A percentile compares a stretch with the other conserved stretches of the same genome.
Conservation (phyloP, 2,329 filamentous ascomycete genomes). For the Aspergillus brunneoviolaceus region DNA sequence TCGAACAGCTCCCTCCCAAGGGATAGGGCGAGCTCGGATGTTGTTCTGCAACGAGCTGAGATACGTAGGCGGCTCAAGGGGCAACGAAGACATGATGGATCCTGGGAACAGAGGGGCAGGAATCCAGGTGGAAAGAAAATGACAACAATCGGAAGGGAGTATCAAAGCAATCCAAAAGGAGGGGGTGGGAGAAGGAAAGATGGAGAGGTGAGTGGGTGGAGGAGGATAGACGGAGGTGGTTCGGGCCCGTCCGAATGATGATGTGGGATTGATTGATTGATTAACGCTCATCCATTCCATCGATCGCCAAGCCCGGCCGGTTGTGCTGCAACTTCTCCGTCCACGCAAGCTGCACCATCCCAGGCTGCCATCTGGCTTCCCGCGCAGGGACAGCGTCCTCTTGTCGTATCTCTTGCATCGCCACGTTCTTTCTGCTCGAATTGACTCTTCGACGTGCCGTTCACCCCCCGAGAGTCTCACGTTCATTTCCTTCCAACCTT, state of each 20-base stretch:
- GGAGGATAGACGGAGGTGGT: not conserved
- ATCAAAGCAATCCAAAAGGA: slow-evolving; percentile 8
- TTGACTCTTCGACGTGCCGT: slow-evolving; percentile 2
- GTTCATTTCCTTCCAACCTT: slow-evolving; percentile 10
- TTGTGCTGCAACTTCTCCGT: slow-evolving; percentile 14
- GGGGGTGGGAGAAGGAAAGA: slow-evolving; percentile 4
- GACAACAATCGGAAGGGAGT: slow-evolving; percentile 11
- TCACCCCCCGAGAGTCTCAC: slow-evolving; percentile 3
- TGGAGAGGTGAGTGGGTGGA: no score
- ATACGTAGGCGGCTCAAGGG: slow-evolving; percentile 87
- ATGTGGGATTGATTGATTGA: not conserved
- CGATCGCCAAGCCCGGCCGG: slow-evolving; percentile 18
- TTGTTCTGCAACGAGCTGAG: slow-evolving; percentile 89
- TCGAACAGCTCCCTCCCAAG: slow-evolving; percentile 94
- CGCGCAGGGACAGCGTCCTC: not conserved
- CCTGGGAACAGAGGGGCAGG: slow-evolving; percentile 4
- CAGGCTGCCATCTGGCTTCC: not conserved
- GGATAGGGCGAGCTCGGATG: slow-evolving; percentile 91
- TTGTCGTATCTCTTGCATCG: slow-evolving; percentile 1
- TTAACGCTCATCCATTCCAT: not conserved
- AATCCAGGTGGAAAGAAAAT: slow-evolving; percentile 12
- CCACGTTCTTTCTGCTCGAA: slow-evolving; percentile 6
- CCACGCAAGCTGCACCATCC: slow-evolving; percentile 19
- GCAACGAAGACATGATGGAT: slow-evolving; percentile 59
- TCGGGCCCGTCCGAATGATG: slow-evolving; percentile 6